Evolutionary conservation across 1,139 yeast genomes (phyloP), one percentile per base, ranked within the genome.

Genomic region (Saccharomyces hybrid): DNA sequence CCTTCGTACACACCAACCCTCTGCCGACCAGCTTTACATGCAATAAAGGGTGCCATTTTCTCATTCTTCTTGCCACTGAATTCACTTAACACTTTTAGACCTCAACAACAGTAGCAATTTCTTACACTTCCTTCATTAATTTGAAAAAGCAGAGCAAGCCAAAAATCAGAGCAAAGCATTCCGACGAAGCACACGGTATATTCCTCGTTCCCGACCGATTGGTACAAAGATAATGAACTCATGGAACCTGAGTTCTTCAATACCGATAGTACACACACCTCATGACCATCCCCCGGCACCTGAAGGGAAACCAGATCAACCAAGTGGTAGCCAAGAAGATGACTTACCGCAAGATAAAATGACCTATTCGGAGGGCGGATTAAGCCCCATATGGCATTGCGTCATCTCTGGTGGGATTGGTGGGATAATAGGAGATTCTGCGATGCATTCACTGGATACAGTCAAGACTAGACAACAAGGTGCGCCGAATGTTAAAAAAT

Each of bases 401-500:
- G 77, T 86, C 76, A 56, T 87, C 34, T 97, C 98, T 0, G 99
- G 99, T 46, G 97, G 97, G 1, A 74, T 91, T 51, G 99, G 99
- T 7, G 99, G 99, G 1, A 83, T 88, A 57, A 82, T 91, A 42
- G 99, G 98, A 14, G 99, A 93, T 66, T 80, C 95, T 1, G 75
- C 83, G 50, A 93, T 93, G 97, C 97, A 93, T 70, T 91, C 98
- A 1, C 74, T 93, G 48, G 99, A 93, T 67, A 93, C 99, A 0
- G 97, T 95, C 46, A 93, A 93, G 70, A 93, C 99, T 1, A 78
- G 99, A 62, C 99, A 93, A 69, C 99, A 93, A 68, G 98, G 97
- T 29, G 88, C 95, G 5, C 85, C 89, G 23, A 75, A 78, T 59
- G 81, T 81, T 31, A 62, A 74, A 6, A 87, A 87, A 70, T 91